Evolutionary conservation across 2,329 filamentous ascomycete genomes (phyloP).

Genomic region (Colletotrichum tanaceti): DNA sequence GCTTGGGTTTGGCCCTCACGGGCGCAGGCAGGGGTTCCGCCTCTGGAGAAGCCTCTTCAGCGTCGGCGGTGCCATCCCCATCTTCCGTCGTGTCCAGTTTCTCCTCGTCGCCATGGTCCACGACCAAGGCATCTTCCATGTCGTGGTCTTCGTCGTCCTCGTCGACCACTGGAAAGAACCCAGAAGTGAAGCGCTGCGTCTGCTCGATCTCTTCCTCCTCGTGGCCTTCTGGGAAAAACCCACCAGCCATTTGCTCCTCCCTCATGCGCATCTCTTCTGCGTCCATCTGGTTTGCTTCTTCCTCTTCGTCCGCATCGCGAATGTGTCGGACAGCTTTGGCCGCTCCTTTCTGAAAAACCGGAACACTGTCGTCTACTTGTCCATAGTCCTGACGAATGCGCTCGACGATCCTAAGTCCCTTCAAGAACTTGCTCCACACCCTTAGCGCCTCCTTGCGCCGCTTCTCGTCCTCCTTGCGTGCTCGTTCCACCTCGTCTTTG

Average conservation of each 20-base stretch:
- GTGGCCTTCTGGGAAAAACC: constrained; percentile 69
- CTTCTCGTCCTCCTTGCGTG: constrained; percentile 85
- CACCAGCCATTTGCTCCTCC: constrained; percentile 68
- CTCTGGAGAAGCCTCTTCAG: constrained; percentile 1
- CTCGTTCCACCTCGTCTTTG: constrained; percentile 79
- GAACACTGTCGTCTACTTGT: constrained; percentile 63
- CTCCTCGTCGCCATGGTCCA: constrained; percentile 46
- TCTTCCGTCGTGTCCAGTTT: background rate
- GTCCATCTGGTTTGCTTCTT: constrained; percentile 31
- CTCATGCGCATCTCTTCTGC: constrained; percentile 45
- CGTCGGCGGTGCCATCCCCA: background rate
- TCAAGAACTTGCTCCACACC: constrained; percentile 87
- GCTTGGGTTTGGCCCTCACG: constrained; percentile 30
- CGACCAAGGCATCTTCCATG: constrained; percentile 49
- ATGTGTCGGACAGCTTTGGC: constrained; percentile 39
- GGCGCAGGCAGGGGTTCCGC: constrained; percentile 20
- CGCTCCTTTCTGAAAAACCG: constrained; percentile 63
- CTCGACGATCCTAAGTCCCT: constrained; percentile 85
- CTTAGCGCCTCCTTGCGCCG: constrained; percentile 77
- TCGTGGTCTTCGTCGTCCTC: constrained; percentile 55
- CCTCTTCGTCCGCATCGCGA: constrained; percentile 1
- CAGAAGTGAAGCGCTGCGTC: constrained; percentile 52
- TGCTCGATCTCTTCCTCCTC: constrained; percentile 59
- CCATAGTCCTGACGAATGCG: constrained; percentile 83
- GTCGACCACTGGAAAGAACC: constrained; percentile 61